phyloP scores from a whole-genome alignment of 2,329 filamentous ascomycete genomes.

The Calycina marina region DNA sequence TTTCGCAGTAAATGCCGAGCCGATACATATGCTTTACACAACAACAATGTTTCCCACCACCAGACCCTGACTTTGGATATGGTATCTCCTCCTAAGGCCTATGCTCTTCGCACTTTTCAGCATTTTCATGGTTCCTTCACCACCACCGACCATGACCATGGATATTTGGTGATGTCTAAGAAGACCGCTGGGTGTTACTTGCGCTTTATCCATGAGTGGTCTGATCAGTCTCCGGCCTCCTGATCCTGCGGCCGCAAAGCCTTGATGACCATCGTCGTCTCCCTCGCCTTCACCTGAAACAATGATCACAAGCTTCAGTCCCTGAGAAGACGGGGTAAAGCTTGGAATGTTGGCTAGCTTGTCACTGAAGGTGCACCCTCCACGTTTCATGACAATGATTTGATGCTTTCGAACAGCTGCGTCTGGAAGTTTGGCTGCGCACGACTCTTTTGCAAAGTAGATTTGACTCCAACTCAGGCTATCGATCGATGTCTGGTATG shows the following conservation, averaged over 20 bases:
- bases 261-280: conserved; percentile 13
- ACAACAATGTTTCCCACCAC: conserved; percentile 68
- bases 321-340: conserved; percentile 43
- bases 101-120: conserved; percentile 50
- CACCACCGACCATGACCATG: conserved; percentile 71
- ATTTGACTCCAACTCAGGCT: conserved; percentile 54
- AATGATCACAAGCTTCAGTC: conserved; percentile 70
- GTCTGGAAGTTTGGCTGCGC: conserved; percentile 36
- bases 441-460: conserved; percentile 57
- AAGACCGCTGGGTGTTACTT: conserved; percentile 30
- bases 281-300: conserved; percentile 37
- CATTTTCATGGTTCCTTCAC: conserved; percentile 46
- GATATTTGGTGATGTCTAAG: conserved; percentile 47
- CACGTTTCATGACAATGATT: conserved; percentile 68
- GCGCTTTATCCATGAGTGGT: conserved; percentile 62
- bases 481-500: conserved; percentile 20
- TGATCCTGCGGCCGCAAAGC: conserved; percentile 3
- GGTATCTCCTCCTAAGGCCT: conserved; percentile 65
- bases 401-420: conserved; percentile 44
- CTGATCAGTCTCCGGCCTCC: conserved; percentile 29
- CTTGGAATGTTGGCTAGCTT: conserved; percentile 79
- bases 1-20: not conserved
- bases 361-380: conserved; percentile 68
- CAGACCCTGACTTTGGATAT: conserved; percentile 67
- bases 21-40: conserved; percentile 9